Base-by-base conservation (phyloP, 495 filamentous ascomycete genomes). In the Margaritispora aquatica region DNA sequence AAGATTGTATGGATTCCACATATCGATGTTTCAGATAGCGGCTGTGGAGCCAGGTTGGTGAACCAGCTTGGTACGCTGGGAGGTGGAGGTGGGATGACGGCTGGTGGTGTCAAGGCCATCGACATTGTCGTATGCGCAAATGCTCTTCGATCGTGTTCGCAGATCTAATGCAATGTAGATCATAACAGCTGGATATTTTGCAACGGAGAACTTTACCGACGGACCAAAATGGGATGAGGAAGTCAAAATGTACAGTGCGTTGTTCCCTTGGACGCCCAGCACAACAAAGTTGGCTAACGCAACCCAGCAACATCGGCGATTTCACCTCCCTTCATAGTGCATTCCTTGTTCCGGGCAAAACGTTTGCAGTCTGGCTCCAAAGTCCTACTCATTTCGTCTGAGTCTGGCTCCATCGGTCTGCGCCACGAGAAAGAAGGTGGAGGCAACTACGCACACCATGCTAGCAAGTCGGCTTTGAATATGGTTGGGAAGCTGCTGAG, bases 391-490 rank as follows among this genome's bases (percentile, higher is more conserved):
- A 77, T 90, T 22, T 83, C 80, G 31, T 84, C 80, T 27, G 87
- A 90, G 73, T 78, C 79, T 13, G 87, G 87, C 2, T 85, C 81
- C 60, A 87, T 89, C 58, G 79, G 82, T 4, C 70, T 90, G 20
- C 77, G 87, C 5, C 83, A 87, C 66, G 77, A 83, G 64, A 79
- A 75, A 34, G 85, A 87, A 68, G 86, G 85, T 0, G 87, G 85
- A 9, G 87, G 86, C 0, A 88, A 88, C 66, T 89, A 83, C 66
- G 86, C 78, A 1, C 86, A 89, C 66, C 87, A 90, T 76, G 87
- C 78, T 0, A 84, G 79, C 71, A 89, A 90, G 66, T 77, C 84
- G 3, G 87, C 86, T 2, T 68, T 86, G 55, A 90, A 89, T 68
- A 90, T 90, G 87, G 83, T 84, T 3, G 87, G 85, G 2, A 87